Evolutionary conservation across 225 moss, liverwort and hornwort species (phyloP), one percentile per base, ranked within the genome.

Genomic region (Ulota crispa): DNA sequence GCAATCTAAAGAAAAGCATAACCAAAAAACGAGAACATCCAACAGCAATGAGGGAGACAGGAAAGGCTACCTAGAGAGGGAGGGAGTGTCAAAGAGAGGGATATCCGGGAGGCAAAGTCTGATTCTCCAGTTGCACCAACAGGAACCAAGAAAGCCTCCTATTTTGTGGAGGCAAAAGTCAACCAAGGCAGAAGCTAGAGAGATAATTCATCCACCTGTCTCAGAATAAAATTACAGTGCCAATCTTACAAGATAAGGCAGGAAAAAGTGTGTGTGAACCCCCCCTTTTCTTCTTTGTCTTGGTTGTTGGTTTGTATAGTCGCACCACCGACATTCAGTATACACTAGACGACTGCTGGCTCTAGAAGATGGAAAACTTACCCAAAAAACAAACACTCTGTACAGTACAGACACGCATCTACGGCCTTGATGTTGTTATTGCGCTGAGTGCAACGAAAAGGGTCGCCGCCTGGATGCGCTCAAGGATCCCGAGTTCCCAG

Each of bases 401-500:
- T 88, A 88, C 88, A 88, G 79, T 43, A 13, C 45, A 45, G 45
- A 45, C 45, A 85, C 68, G 45, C 62, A 75, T 72, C 75, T 5
- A 59, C 68, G 20, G 10, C 68, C 13, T 28, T 37, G 34, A 55
- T 20, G 72, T 78, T 80, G 8, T 28, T 37, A 34, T 72, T 76
- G 76, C 14, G 71, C 68, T 34, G 83, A 83, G 61, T 86, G 86
- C 65, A 86, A 60, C 1, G 96, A 91, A 62, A 95, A 95, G 7
- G 96, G 93, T 36, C 79, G 89, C 82, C 96, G 89, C 85, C 95
- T 91, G 56, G 87, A 80, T 23, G 84, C 80, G 50, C 84, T 93
- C 88, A 97, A 68, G 6, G 95, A 95, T 14, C 90, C 90, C 27
- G 91, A 82, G 76, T 74, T 87, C 26, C 98, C 98, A 54, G 91